Conservation (phyloP, 768 basidiomycete species). For the Phlegmacium glaucopus region DNA sequence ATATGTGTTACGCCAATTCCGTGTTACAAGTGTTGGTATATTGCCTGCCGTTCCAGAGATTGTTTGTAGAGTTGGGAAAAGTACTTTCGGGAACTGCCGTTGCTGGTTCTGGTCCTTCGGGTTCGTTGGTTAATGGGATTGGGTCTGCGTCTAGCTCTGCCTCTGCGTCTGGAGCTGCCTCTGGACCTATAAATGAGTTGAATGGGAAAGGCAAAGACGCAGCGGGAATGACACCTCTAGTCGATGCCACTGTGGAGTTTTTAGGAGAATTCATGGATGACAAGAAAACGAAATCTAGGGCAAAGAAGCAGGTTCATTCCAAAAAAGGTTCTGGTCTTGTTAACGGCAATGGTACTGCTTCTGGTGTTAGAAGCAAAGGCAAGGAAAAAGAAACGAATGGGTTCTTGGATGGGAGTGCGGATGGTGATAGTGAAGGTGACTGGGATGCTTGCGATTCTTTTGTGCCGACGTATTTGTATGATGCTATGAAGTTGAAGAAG, state of each 20-base stretch:
- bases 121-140: not conserved
- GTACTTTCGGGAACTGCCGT: constrained; percentile 30
- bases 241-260: constrained; percentile 70
- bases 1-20: constrained; percentile 97
- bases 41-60: constrained; percentile 77
- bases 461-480: constrained; percentile 83
- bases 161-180: constrained; percentile 17
- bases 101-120: not conserved
- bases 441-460: constrained; percentile 59
- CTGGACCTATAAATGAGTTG: not conserved
- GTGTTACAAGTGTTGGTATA: constrained; percentile 90
- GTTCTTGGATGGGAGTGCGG: constrained; percentile 20
- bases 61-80: constrained; percentile 72
- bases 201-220: constrained; percentile 24
- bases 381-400: constrained; percentile 19
- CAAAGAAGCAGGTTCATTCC: constrained; percentile 10
- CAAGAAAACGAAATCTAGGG: constrained; percentile 12
- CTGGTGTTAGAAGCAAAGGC: constrained; percentile 14
- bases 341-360: constrained; percentile 10
- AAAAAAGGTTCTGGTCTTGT: constrained; percentile 19
- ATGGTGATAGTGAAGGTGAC: constrained; percentile 45
- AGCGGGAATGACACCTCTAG: constrained; percentile 45
- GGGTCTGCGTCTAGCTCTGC: too few species aligned
- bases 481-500: constrained; percentile 91
- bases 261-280: constrained; percentile 66